Evolutionary conservation across 345 rosid species (phyloP).

Genomic region (Diplotaxis tenuifolia): DNA sequence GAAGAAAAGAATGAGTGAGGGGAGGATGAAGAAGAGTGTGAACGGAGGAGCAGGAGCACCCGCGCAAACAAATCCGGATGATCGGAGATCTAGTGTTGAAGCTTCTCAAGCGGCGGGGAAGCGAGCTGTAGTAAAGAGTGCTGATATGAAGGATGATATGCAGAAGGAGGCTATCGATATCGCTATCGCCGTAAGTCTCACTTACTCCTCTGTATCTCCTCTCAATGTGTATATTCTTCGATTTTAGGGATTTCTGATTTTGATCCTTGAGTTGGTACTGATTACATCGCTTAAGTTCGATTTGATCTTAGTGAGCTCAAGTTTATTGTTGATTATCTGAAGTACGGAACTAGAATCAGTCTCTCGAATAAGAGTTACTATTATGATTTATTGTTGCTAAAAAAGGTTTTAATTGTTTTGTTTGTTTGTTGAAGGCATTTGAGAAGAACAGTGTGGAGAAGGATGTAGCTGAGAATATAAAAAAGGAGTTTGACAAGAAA

Average conservation of each 20-base stretch:
- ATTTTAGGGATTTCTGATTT: constrained; percentile 20
- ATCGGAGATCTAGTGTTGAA: constrained; percentile 47
- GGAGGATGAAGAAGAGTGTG: constrained; percentile 49
- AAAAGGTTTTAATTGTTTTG: neutral
- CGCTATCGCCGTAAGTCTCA: constrained; percentile 52
- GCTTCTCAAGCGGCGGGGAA: constrained; percentile 45
- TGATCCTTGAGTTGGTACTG: constrained; percentile 8
- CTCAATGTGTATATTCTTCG: neutral
- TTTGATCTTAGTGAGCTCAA: constrained; percentile 19
- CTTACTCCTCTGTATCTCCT: neutral
- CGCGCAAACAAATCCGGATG: constrained; percentile 51
- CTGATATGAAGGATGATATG: constrained; percentile 98
- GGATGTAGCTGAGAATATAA: constrained; percentile 94
- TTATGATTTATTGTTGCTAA: neutral
- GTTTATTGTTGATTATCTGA: neutral
- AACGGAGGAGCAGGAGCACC: constrained; percentile 48
- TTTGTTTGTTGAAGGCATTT: constrained; percentile 56
- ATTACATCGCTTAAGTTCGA: neutral
- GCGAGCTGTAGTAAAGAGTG: constrained; percentile 76
- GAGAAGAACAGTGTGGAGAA: constrained; percentile 83
- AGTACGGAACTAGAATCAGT: constrained; percentile 22
- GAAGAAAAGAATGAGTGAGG: constrained; percentile 48
- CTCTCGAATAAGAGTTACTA: neutral
- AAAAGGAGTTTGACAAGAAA: constrained; percentile 93
- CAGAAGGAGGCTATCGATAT: constrained; percentile 88